These are phyloP conservation scores for Helichrysum umbraculigerum DNA, from an alignment of 129 eudicot species.

Conservation along the genomic window DNA sequence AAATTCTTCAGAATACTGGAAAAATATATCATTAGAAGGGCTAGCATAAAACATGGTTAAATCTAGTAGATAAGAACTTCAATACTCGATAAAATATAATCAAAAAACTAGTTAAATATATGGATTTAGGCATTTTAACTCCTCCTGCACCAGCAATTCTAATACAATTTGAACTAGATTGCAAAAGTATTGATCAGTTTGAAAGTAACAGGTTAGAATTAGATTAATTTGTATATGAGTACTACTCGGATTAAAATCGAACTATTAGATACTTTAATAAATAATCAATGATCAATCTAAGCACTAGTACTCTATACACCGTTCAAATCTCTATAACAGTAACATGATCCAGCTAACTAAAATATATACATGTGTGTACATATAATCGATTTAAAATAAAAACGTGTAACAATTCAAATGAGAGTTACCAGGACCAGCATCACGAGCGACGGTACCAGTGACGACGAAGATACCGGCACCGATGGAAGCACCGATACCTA, in stretches of 20 bases:
- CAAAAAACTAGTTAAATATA: too few relatives aligned
- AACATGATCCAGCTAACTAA: neutral
- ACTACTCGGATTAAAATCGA: neutral
- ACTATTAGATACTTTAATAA: neutral
- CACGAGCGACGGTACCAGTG: slow-evolving; percentile 93
- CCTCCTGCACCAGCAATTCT: too few relatives aligned
- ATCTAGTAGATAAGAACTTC: too few relatives aligned
- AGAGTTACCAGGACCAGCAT: slow-evolving; percentile 85
- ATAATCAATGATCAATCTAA: neutral
- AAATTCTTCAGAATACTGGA: neutral
- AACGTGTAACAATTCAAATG: neutral
- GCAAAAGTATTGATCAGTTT: neutral
- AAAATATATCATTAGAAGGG: neutral
- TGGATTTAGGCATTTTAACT: too few relatives aligned
- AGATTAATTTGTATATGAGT: neutral
- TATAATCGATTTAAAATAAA: neutral
- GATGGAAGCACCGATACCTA: slow-evolving; percentile 97
- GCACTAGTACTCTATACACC: neutral
- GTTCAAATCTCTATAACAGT: neutral
- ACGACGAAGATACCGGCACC: slow-evolving; percentile 99
- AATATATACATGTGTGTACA: neutral
- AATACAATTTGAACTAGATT: too few relatives aligned
- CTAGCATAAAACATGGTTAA: neutral
- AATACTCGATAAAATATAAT: too few relatives aligned
- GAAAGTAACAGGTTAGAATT: neutral